A percentile compares a stretch with the other conserved stretches of the same genome.
Conservation (phyloP, 257 asterid species). For the Salvia rosmarinus region DNA sequence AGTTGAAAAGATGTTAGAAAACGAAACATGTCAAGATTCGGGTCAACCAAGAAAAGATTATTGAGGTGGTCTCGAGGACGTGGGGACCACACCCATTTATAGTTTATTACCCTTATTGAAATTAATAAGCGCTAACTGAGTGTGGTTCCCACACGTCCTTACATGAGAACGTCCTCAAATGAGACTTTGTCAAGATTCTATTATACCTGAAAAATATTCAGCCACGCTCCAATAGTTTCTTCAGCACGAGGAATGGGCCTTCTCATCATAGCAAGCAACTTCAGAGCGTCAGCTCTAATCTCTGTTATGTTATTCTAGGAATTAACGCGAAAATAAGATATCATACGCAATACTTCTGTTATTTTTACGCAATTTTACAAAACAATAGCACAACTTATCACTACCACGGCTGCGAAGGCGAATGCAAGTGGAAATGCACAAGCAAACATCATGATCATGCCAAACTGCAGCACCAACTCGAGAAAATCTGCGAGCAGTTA, state of each 20-base stretch:
- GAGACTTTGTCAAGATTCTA: too few species aligned
- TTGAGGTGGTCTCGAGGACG: too few species aligned
- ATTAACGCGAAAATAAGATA: slow-evolving; percentile 5
- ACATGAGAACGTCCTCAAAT: too few species aligned
- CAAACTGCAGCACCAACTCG: slow-evolving; percentile 94
- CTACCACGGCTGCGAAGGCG: slow-evolving; percentile 88
- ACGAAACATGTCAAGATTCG: not conserved
- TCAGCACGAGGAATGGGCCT: slow-evolving; percentile 86
- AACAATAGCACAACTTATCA: slow-evolving; percentile 3
- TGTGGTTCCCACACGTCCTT: too few species aligned
- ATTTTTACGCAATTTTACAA: not conserved
- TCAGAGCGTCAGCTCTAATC: slow-evolving; percentile 92
- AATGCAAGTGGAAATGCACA: slow-evolving; percentile 97
- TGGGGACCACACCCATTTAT: too few species aligned
- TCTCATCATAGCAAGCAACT: slow-evolving; percentile 83
- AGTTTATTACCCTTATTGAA: too few species aligned
- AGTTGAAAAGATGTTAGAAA: slow-evolving; percentile 12
- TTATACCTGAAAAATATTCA: slow-evolving; percentile 85
- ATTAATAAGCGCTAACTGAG: too few species aligned
- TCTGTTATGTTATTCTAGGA: slow-evolving; percentile 81
- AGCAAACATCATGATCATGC: slow-evolving; percentile 98
- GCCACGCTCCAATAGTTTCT: slow-evolving; percentile 96
- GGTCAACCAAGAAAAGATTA: not conserved
- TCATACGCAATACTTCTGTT: not conserved
- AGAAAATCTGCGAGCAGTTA: slow-evolving; percentile 68